Evolutionary conservation across 305 asterid species (phyloP), one percentile per base, ranked within the genome.

Genomic region (Fraxinus velutina): DNA sequence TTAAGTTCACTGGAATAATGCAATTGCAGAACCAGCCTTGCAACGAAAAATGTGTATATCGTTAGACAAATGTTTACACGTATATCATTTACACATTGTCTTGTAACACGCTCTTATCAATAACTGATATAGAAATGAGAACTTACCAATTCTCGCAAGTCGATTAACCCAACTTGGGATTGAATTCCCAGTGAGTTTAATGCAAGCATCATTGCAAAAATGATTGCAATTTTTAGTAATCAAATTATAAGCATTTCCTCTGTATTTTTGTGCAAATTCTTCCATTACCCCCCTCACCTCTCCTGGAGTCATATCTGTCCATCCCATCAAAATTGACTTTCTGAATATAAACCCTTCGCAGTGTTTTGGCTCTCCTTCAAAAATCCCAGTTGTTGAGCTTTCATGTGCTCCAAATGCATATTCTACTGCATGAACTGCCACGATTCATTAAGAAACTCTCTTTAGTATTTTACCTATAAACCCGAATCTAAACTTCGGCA

Each of bases 151-250:
- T 50, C 93, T 83, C 42, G 97, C 97, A 15, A 93, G 97, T 24
- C 97, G 94, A 85, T 93, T 93, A 13, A 93, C 88, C 97, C 97
- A 93, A 19, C 85, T 86, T 0, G 97, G 97, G 81, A 93, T 93
- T 1, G 88, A 84, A 77, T 86, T 87, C 0, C 90, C 92, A 12
- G 95, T 76, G 83, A 93, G 92, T 71, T 78, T 83, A 57, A 91
- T n/a, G 84, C 93, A 90, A 60, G 92, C 93, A 80, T 90, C 97
- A 12, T 90, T 91, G 90, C 97, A 93, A 86, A 93, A 93, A 86
- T 91, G 95, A 86, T 93, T 93, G 86, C 97, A 92, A 33, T 93
- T 93, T 86, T 84, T 92, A 30, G 92, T 78, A 57, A 93, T 90
- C 81, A 93, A 86, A 79, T 93, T 88, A 66, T 92, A 93, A 0